These are phyloP conservation scores for Suillus brevipes DNA, from an alignment of 768 basidiomycete species.

Conservation along the genomic window DNA sequence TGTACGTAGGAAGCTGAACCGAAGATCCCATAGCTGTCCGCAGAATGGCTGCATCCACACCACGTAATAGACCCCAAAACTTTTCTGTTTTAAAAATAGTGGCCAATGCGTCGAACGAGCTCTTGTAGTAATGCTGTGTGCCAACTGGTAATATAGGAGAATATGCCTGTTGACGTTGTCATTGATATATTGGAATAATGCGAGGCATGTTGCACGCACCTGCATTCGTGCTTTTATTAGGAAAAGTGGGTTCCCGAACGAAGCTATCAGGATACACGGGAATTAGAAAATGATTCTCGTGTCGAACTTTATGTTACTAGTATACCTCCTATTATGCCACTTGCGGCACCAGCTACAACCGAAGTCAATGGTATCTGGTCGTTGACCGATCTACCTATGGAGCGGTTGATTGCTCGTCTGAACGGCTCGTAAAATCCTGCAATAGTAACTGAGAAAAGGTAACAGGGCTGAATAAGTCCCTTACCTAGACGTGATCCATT, in stretches of 20 bases:
- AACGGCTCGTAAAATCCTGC: conserved; percentile 96
- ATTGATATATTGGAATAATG: conserved; percentile 5
- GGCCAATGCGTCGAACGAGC: conserved; percentile 73
- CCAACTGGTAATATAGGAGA: conserved; percentile 94
- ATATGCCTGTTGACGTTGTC: conserved; percentile 63
- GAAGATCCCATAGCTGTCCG: conserved; percentile 95
- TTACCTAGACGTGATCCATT: conserved; percentile 89
- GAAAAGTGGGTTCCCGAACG: conserved; percentile 87
- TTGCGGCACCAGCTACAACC: conserved; percentile 81
- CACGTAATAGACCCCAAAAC: conserved; percentile 77
- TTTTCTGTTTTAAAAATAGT: conserved; percentile 82
- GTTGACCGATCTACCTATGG: conserved; percentile 61
- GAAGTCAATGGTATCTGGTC: conserved; percentile 78
- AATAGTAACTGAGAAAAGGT: conserved; percentile 10
- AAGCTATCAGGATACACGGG: conserved; percentile 41
- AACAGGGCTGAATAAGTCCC: not conserved
- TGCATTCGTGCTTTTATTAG: conserved; percentile 98
- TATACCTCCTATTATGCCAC: conserved; percentile 87
- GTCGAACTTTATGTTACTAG: not conserved
- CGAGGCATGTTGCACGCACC: conserved; percentile 36
- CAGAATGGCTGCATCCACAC: conserved; percentile 90
- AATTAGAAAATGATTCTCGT: not conserved
- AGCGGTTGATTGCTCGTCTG: conserved; percentile 63
- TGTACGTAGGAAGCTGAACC: conserved; percentile 95
- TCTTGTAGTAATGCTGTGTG: conserved; percentile 89